Base-by-base conservation (phyloP, 1,139 yeast species). In the Saccharomyces hybrid region DNA sequence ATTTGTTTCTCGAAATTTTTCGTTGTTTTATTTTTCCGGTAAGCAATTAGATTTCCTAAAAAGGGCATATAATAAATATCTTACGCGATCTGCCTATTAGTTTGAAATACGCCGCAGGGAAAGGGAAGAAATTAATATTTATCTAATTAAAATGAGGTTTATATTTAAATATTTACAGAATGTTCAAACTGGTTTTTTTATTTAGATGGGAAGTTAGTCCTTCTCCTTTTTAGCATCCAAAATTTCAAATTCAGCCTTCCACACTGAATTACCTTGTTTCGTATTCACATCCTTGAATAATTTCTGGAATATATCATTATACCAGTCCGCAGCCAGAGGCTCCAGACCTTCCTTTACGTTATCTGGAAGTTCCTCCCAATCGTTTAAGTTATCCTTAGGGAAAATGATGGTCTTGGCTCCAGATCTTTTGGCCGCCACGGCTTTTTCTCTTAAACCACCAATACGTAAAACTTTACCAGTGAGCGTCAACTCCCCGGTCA, bases 401-500 rank as follows among this genome's bases (percentile, higher is more conserved):
- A 91, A 89, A 53, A 93, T 85, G 53, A 95, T 82, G 4, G 93
- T 88, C 62, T 79, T 83, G 53, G 96, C 95, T 4, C 97, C 98
- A 38, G 95, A 87, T 66, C 96, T 81, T 75, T 90, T 90, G 11
- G 99, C 99, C 26, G 98, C 99, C 63, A 93, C 87, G 11, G 91
- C 81, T 76, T 95, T 95, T 70, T 93, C 98, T 65, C 95, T 84
- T 60, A 93, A 79, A 1, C 98, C 98, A 50, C 98, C 98, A 61
- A 91, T 95, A 53, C 96, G 85, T 59, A 91, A 76, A 4, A 91
- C 96, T 69, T 89, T 87, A 59, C 98, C 98, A 0, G 97, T 88
- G 49, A 91, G 80, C 0, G 98, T 90, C 55, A 91, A 78, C 70
- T 91, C 98, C 68, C 98, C 98, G 2, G 98, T 91, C 97, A 91